Base-by-base conservation (phyloP, 2,329 filamentous ascomycete genomes). In the Penicillium sclerotigenum region DNA sequence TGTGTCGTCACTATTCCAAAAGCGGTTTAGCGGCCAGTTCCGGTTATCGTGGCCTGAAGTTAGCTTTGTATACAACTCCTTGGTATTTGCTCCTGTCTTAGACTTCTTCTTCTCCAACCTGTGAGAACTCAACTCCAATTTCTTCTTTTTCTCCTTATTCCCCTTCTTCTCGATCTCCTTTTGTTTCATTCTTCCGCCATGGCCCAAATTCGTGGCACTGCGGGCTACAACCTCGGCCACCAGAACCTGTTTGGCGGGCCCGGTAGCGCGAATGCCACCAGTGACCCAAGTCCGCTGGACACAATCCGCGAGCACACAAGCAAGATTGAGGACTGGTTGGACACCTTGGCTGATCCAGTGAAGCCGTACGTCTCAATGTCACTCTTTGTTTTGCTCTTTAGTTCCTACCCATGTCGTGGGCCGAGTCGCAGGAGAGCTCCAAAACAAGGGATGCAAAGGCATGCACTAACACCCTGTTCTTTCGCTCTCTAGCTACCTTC, bases 261-360 rank as follows among this genome's bases (percentile, higher is more conserved):
- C 57, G 81, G 79, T 68, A 80, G 77, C 63, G 77, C 74, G 65
- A 83, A 88, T 64, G 84, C 81, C 57, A 83, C 81, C 56, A 83
- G 82, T 71, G 87, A 91, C 68, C 83, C 87, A 47, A 90, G 85
- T 74, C 86, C 88, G 56, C 84, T 99, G 66, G 94, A 97, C 75
- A 84, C 90, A 68, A 91, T 99, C 72, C 84, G 94, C 62, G 86
- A 91, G 75, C 92, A 97, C 77, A 99, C 94, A 49, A 96, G 90
- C 87, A 97, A 97, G 83, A 93, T 99, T 65, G 94, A 99, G 79
- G 94, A 99, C 73, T 79, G 90, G 73, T 77, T 99, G 72, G 94
- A 97, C 76, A 90, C 85, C 28, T 65, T 91, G 70, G 88, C 91
- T 69, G 93, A 96, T 72, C 94, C 94, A 47, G 78, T 97, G 65